These are phyloP conservation scores for Sugiyamaella japonica DNA, from an alignment of 1,139 yeast species.

Conservation along the genomic window DNA sequence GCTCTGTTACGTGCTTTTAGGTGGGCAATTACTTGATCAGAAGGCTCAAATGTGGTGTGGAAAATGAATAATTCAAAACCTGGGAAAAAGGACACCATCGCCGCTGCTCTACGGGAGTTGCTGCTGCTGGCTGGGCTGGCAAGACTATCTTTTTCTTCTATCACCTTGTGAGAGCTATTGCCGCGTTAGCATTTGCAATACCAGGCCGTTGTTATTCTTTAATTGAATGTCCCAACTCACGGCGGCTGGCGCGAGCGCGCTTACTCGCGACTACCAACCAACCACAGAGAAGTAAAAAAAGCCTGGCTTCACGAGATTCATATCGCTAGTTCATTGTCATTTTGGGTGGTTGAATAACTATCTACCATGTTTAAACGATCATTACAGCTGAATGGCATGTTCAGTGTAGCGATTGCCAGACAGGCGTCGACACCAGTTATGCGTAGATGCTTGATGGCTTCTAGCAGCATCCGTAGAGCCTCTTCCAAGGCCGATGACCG, in stretches of 20 bases:
- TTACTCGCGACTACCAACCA: slow-evolving; percentile 3
- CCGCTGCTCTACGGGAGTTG: no score
- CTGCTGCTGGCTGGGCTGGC: no score
- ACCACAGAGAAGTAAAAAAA: slow-evolving; percentile 16
- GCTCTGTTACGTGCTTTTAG: background rate
- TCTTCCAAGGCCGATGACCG: slow-evolving; percentile 20
- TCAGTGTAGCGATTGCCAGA: slow-evolving; percentile 4
- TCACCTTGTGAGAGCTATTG: background rate
- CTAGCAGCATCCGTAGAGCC: slow-evolving; percentile 2
- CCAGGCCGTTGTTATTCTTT: background rate
- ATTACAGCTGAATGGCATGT: slow-evolving; percentile 11
- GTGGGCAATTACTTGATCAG: background rate
- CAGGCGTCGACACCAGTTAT: slow-evolving; percentile 9
- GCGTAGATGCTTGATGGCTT: slow-evolving; percentile 2
- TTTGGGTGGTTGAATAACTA: background rate
- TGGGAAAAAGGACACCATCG: slow-evolving; percentile 1
- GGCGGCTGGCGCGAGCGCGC: background rate
- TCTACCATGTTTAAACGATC: slow-evolving; percentile 10
- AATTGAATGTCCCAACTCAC: slow-evolving; percentile 6
- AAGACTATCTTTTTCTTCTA: no score
- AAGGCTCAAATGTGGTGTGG: slow-evolving; percentile 9
- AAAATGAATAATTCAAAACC: slow-evolving; percentile 11
- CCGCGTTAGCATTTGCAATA: background rate
- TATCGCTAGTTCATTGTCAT: background rate
- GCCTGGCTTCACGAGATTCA: slow-evolving; percentile 9